Base-by-base conservation (phyloP, 2,329 filamentous ascomycete genomes). In the Bipolaris cookei region DNA sequence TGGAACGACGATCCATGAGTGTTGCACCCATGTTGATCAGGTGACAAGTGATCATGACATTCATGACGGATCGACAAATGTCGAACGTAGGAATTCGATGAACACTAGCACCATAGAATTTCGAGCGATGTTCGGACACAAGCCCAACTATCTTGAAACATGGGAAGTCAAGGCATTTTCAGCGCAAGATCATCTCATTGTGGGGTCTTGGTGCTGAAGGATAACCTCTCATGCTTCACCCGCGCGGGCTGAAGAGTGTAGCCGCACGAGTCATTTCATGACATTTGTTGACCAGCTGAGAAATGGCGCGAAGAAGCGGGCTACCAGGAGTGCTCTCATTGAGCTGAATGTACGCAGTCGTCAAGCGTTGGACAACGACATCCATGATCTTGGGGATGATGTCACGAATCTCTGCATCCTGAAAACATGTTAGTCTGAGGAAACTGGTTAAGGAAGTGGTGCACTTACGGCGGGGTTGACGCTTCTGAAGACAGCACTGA, bases 341-440 rank as follows among this genome's bases (percentile, higher is more conserved):
- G 51, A 86, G 78, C 21, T 78, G 71, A 78, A 86, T 84, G 72
- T 86, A 87, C 18, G 84, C 77, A 28, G 74, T 76, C 52, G 86
- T 83, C 44, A 88, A 76, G 45, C 86, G 82, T 66, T 84, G 78
- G 45, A 79, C 80, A 43, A 88, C 76, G 54, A 86, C 81, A 30
- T 86, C 83, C 80, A 88, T 84, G 59, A 87, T 86, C 68, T 81
- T 81, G 1, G 84, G 83, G 11, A 82, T 81, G 16, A 87, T 81
- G 53, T 86, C 82, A 41, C 74, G 77, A 53, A 87, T 81, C 44
- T 87, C 84, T 37, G 76, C 66, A 61, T 85, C 81, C 81, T 84
- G 35, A 7, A 44, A 10, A 20, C 46, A 34, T 10, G 57, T 71
- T 65, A 72, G 65, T 42, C 41, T 7, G 4, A 38, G 41, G 10